Evolutionary conservation across 768 basidiomycete genomes (phyloP).

Genomic region (Suillus plorans): DNA sequence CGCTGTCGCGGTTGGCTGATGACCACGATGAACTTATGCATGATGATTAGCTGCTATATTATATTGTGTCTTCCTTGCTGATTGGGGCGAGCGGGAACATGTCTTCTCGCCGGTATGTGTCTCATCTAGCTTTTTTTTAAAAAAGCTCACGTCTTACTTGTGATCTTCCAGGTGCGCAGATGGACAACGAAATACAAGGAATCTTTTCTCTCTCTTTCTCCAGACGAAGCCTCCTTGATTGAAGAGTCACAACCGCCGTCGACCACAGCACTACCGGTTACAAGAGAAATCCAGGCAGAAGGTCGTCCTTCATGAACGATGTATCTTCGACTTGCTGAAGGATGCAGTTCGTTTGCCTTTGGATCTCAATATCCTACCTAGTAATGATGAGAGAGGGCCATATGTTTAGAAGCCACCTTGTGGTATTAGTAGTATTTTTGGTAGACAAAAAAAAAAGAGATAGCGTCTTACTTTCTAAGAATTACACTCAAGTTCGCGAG

Average conservation of each 20-base stretch:
- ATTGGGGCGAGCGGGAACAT: constrained; percentile 72
- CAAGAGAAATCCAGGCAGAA: background rate
- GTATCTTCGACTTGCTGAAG: background rate
- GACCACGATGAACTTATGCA: background rate
- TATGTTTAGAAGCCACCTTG: background rate
- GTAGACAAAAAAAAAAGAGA: background rate
- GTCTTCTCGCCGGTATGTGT: constrained; percentile 63
- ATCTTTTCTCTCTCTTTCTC: constrained; percentile 56
- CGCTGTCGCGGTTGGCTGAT: background rate
- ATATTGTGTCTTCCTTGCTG: constrained; percentile 61
- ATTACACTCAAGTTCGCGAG: background rate
- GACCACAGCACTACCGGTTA: background rate
- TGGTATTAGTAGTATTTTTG: background rate
- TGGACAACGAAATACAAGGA: constrained; percentile 53
- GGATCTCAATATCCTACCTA: background rate
- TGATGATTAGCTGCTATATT: constrained; percentile 44
- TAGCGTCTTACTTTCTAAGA: background rate
- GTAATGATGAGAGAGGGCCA: background rate
- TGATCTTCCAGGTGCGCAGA: constrained; percentile 46
- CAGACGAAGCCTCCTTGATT: constrained; percentile 45
- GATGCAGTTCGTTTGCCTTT: background rate
- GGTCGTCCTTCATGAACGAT: background rate
- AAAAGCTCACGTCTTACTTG: background rate
- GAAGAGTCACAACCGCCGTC: background rate
- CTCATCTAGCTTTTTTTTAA: background rate